Conservation (phyloP, 73 alveolate species). For the Stentor roeselii region DNA sequence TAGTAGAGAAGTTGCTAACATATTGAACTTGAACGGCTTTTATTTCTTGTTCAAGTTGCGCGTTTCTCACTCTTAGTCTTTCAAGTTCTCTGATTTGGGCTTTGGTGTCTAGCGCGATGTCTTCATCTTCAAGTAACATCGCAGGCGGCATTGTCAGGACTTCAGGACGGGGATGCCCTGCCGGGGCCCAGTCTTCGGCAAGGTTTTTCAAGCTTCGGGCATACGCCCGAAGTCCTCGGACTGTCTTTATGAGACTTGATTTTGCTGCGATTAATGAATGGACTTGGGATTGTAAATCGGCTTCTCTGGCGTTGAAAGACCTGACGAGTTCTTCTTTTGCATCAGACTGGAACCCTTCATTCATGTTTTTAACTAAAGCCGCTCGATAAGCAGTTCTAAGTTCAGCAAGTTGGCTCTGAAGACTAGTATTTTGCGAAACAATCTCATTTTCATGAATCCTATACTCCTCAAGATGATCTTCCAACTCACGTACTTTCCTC, state of each 20-base stretch:
- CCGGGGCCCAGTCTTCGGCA: slow-evolving; percentile 97
- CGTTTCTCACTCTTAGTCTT: slow-evolving; percentile 87
- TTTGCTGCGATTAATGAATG: slow-evolving; percentile 78
- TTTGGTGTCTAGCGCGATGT: slow-evolving; percentile 74
- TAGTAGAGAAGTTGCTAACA: slow-evolving; percentile 29
- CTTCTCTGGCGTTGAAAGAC: slow-evolving; percentile 94
- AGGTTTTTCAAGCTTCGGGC: slow-evolving; percentile 91
- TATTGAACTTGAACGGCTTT: slow-evolving; percentile 42
- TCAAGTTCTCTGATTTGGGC: slow-evolving; percentile 87
- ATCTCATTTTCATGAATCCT: slow-evolving; percentile 77
- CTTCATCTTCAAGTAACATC: slow-evolving; percentile 90
- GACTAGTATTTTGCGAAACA: slow-evolving; percentile 76
- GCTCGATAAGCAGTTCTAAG: slow-evolving; percentile 84
- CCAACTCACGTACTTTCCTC: slow-evolving; percentile 91
- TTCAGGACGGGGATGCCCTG: slow-evolving; percentile 95
- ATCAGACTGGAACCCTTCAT: slow-evolving; percentile 47
- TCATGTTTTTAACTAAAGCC: slow-evolving; percentile 70
- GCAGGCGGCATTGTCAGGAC: slow-evolving; percentile 89
- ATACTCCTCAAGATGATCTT: slow-evolving; percentile 84
- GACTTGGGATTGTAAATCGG: slow-evolving; percentile 71
- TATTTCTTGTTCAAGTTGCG: slow-evolving; percentile 78
- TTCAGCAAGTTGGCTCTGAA: slow-evolving; percentile 86
- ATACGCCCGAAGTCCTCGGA: slow-evolving; percentile 80
- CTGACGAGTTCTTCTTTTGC: slow-evolving; percentile 93
- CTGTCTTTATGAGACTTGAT: neutral